A percentile compares a stretch with the other conserved stretches of the same genome.
Conservation (phyloP, 768 basidiomycete species). For the Sarcodon aspratus region DNA sequence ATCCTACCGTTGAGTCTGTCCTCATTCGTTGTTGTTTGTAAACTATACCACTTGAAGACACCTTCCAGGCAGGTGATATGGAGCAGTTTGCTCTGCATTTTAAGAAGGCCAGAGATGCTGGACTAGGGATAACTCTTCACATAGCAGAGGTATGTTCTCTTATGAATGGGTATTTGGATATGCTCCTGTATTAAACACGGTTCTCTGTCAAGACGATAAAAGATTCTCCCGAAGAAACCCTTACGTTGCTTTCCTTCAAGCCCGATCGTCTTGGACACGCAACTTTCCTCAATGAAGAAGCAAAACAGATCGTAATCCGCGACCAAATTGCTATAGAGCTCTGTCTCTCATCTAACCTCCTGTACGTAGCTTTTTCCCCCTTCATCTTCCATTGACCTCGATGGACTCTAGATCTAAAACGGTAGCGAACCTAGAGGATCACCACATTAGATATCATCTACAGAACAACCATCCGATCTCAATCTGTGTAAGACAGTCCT, state of each 20-base stretch:
- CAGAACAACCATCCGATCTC: constrained; percentile 52
- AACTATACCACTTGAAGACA: too few relatives aligned
- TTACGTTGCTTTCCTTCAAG: constrained; percentile 43
- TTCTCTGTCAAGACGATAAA: constrained; percentile 25
- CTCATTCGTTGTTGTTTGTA: not conserved
- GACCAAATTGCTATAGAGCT: constrained; percentile 63
- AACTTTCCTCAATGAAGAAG: constrained; percentile 60
- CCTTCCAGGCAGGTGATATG: constrained; percentile 41
- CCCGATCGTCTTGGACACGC: constrained; percentile 74
- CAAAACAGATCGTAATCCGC: constrained; percentile 40
- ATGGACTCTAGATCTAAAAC: constrained; percentile 48
- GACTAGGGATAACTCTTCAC: constrained; percentile 68
- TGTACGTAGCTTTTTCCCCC: constrained; percentile 29
- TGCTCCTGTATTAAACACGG: not conserved
- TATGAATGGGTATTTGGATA: not conserved
- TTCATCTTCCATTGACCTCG: not conserved
- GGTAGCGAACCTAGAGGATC: constrained; percentile 48
- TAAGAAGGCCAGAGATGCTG: constrained; percentile 40
- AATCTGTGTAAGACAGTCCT: constrained; percentile 51
- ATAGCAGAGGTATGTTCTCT: constrained; percentile 59
- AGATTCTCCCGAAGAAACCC: constrained; percentile 46
- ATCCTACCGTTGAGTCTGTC: constrained; percentile 33
- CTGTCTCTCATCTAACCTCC: constrained; percentile 69
- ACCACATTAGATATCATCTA: constrained; percentile 65
- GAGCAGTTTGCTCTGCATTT: constrained; percentile 38